A percentile compares a stretch with the other conserved stretches of the same genome.
These are phyloP conservation scores for Ceratobasidium theobromae DNA, from an alignment of 1,284 basidiomycete genomes.

Conservation along the genomic window DNA sequence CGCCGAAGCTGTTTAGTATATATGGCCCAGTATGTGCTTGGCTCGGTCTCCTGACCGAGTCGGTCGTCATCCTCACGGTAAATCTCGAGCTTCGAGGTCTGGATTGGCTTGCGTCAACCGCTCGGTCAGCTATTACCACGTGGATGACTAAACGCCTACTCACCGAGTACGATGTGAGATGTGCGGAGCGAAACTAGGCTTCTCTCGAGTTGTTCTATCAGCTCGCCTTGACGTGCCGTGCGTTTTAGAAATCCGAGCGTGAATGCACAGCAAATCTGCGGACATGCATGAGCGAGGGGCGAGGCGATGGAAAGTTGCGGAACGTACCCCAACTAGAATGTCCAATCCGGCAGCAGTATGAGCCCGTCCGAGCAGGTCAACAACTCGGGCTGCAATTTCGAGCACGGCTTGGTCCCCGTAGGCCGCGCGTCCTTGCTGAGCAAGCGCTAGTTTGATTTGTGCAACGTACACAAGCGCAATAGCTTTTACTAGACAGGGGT, in stretches of 20 bases:
- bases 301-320: not conserved
- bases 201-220: slow-evolving; percentile 8
- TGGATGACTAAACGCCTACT: slow-evolving; percentile 5
- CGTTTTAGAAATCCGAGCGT: slow-evolving; percentile 21
- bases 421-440: slow-evolving; percentile 4
- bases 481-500: not conserved
- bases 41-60: slow-evolving; percentile 16
- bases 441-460: slow-evolving; percentile 9
- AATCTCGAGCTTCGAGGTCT: slow-evolving; percentile 8
- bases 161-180: slow-evolving; percentile 13
- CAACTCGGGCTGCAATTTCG: not conserved
- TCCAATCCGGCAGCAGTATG: not conserved
- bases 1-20: too few relatives aligned
- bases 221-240: not conserved
- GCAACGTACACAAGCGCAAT: not conserved
- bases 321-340: slow-evolving; percentile 17
- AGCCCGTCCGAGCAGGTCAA: not conserved
- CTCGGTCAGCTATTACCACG: not conserved
- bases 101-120: not conserved
- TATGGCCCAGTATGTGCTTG: too few relatives aligned
- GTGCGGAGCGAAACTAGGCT: not conserved
- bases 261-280: slow-evolving; percentile 6
- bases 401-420: not conserved
- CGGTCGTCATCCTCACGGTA: not conserved
- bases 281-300: not conserved